A percentile compares a stretch with the other conserved stretches of the same genome.
phyloP scores from a whole-genome alignment of 2,329 filamentous ascomycete species.

The Monosporascus sp. region DNA sequence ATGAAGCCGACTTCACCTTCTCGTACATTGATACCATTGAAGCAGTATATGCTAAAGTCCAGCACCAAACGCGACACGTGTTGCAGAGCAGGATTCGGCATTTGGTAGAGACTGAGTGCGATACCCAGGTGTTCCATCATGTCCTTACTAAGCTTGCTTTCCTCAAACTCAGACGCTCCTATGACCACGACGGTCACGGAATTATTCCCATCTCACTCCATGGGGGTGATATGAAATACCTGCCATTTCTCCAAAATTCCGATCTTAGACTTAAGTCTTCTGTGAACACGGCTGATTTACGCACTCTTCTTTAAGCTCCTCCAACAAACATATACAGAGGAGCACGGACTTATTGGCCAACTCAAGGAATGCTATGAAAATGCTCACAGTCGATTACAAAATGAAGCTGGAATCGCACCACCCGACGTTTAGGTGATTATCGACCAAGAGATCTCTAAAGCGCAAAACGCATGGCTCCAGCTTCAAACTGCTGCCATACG shows the following conservation, averaged over 20 bases:
- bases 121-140: constrained; percentile 6
- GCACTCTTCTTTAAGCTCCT: constrained; percentile 9
- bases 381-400: no score
- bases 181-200: background rate
- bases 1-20: constrained; percentile 1
- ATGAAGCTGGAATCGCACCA: no score
- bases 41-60: background rate
- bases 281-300: background rate
- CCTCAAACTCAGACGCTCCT: background rate
- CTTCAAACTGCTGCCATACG: no score
- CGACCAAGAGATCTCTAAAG: no score
- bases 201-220: constrained; percentile 8
- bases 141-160: constrained; percentile 12
- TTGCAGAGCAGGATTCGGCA: background rate
- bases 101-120: background rate
- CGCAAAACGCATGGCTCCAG: no score
- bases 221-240: background rate
- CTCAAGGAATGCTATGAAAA: constrained; percentile 2
- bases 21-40: constrained; percentile 1
- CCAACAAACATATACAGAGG: constrained; percentile 1
- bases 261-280: constrained; percentile 5
- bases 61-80: no score
- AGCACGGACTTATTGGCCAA: background rate
- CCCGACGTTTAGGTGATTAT: no score
- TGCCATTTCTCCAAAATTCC: constrained; percentile 1